Evolutionary conservation across 345 rosid species (phyloP).

Genomic region (Iberis pinnata): DNA sequence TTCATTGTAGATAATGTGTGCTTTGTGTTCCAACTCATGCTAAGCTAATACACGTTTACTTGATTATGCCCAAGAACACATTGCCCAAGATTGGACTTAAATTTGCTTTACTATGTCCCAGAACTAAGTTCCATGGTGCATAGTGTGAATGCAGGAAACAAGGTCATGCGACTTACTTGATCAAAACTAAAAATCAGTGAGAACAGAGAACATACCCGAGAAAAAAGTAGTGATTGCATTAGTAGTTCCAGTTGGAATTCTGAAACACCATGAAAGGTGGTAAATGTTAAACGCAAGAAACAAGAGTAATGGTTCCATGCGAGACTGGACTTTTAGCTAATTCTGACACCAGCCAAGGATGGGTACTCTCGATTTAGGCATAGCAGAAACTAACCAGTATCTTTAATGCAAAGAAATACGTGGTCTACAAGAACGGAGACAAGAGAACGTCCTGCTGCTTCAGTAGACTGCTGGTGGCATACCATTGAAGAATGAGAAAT

Average conservation of each 20-base stretch:
- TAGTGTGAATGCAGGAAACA: slow-evolving; percentile 13
- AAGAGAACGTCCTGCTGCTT: slow-evolving; percentile 88
- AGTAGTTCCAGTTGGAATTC: slow-evolving; percentile 92
- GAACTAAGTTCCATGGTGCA: slow-evolving; percentile 14
- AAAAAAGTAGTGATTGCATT: slow-evolving; percentile 90
- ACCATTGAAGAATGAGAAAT: slow-evolving; percentile 27
- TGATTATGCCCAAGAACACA: too few relatives aligned
- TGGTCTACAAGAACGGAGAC: slow-evolving; percentile 93
- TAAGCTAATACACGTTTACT: background rate
- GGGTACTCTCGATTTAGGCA: background rate
- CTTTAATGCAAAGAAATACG: slow-evolving; percentile 90
- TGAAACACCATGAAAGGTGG: slow-evolving; percentile 36
- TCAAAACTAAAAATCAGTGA: slow-evolving; percentile 17
- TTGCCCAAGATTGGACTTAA: too few relatives aligned
- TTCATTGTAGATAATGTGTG: background rate
- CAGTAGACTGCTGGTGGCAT: slow-evolving; percentile 55
- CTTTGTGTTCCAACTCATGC: slow-evolving; percentile 11
- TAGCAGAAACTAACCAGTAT: slow-evolving; percentile 60
- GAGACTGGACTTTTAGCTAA: slow-evolving; percentile 7
- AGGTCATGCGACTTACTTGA: slow-evolving; percentile 14
- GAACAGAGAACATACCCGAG: slow-evolving; percentile 80
- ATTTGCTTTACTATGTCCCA: background rate
- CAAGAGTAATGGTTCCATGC: slow-evolving; percentile 9
- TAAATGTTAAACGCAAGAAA: slow-evolving; percentile 15
- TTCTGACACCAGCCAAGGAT: slow-evolving; percentile 4